Conservation (phyloP, 495 filamentous ascomycete genomes). For the Trichoderma asperelloides region DNA sequence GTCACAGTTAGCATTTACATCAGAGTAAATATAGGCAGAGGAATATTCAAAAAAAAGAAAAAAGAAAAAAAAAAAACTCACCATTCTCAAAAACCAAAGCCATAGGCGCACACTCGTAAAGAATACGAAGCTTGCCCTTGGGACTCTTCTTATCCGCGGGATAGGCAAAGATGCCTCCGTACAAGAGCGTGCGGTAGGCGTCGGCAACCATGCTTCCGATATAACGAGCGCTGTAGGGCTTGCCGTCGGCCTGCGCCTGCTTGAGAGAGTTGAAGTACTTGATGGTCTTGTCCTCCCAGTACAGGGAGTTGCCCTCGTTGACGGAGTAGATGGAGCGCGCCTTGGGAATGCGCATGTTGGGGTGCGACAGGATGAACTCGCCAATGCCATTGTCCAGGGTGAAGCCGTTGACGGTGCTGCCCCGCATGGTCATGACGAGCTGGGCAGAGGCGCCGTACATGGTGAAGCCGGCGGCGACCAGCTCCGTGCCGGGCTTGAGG, state of each 20-base stretch:
- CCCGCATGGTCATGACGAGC: slow-evolving; percentile 94
- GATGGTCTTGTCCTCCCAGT: slow-evolving; percentile 88
- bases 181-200: slow-evolving; percentile 89
- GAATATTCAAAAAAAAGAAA: not conserved
- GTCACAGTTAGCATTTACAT: slow-evolving; percentile 13
- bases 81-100: slow-evolving; percentile 98
- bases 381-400: slow-evolving; percentile 92
- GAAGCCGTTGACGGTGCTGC: slow-evolving; percentile 89
- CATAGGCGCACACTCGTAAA: slow-evolving; percentile 99
- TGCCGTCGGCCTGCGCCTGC: slow-evolving; percentile 56
- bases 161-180: slow-evolving; percentile 96
- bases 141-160: slow-evolving; percentile 95
- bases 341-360: slow-evolving; percentile 79
- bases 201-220: slow-evolving; percentile 98
- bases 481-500: slow-evolving; percentile 76
- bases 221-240: slow-evolving; percentile 91
- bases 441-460: slow-evolving; percentile 98
- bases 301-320: slow-evolving; percentile 94
- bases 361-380: slow-evolving; percentile 97
- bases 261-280: slow-evolving; percentile 85
- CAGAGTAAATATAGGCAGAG: too few species aligned
- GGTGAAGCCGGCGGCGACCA: slow-evolving; percentile 92
- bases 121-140: slow-evolving; percentile 93
- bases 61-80: slow-evolving; percentile 34
- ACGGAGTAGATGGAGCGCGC: slow-evolving; percentile 87